phyloP scores from a whole-genome alignment of 139 green algal genomes.

The Diplosphaera chodatii region DNA sequence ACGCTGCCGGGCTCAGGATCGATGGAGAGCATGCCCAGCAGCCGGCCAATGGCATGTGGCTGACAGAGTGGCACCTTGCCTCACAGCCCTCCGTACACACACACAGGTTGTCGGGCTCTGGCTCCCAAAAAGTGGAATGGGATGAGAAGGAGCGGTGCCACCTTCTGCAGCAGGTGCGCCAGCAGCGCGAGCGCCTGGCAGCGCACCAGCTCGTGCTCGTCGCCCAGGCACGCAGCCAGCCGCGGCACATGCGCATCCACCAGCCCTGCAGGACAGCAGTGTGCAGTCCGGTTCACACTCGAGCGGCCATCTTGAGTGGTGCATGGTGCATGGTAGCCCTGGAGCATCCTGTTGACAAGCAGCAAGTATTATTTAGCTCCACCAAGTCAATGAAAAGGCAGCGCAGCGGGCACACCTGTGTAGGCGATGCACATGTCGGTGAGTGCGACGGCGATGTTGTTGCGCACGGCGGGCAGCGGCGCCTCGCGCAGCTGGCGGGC shows the following conservation, averaged over 20 bases:
- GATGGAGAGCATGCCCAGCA: not conserved
- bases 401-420: slow-evolving; percentile 42
- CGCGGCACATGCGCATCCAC: slow-evolving; percentile 67
- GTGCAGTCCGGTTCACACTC: no score
- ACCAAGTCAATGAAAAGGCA: no score
- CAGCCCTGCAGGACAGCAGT: no score
- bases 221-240: slow-evolving; percentile 64
- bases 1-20: not conserved
- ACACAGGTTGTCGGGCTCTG: no score
- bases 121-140: no score
- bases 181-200: slow-evolving; percentile 74
- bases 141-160: no score
- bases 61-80: not conserved
- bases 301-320: no score
- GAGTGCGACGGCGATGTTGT: slow-evolving; percentile 86
- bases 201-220: slow-evolving; percentile 75
- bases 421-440: slow-evolving; percentile 76
- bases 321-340: no score
- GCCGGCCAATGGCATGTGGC: no score
- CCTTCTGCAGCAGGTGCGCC: slow-evolving; percentile 68
- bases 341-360: no score
- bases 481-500: slow-evolving; percentile 45
- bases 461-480: slow-evolving; percentile 45
- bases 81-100: no score
- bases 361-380: no score